Base-by-base conservation (phyloP, 2,329 filamentous ascomycete species). In the Hymenoscyphus repandus region DNA sequence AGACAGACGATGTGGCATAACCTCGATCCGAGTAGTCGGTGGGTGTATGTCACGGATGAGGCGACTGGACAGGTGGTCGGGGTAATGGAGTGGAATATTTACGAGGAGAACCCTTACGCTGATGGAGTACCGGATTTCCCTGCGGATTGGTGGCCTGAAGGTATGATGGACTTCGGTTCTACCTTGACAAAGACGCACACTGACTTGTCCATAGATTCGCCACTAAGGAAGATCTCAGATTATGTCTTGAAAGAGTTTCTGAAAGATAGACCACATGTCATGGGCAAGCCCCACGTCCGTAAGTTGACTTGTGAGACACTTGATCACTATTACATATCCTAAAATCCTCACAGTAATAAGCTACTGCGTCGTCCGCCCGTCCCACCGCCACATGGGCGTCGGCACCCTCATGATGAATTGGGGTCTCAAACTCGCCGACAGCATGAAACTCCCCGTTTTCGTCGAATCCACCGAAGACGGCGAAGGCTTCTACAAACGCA, bases 391-490 rank as follows among this genome's bases (percentile, higher is more conserved):
- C 12, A n/a, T n/a, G 5, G 61, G 62, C 1, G 55, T 64, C 12
- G 62, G 63, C 2, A 54, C 51, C 1, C 39, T 36, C 18, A 33
- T 65, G 7, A 53, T 64, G 2, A 51, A 58, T 47, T 50, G 55
- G 12, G 61, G 61, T 1, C 20, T 63, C 0, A 45, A 49, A 22
- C 39, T 54, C 10, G 56, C 54, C 1, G 61, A 64, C 50, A 39
- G 41, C n/a, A 6, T 31, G 17, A 50, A 43, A 1, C 38, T 64
- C 1, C 62, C 62, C 49, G 52, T 50, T 17, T 56, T 64, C 5
- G 48, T 64, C 3, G 61, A 57, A 22, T 58, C 63, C 22, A 59
- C 57, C 7, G 50, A 52, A 7, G 46, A 49, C 7, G 63, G 62
- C 2, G 38, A 55, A 15, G 56, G 49, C 0, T 47, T 64, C 38